Evolutionary conservation across 1,284 basidiomycete genomes (phyloP), one percentile per base, ranked within the genome.

Genomic region (Blastosporella zonata): DNA sequence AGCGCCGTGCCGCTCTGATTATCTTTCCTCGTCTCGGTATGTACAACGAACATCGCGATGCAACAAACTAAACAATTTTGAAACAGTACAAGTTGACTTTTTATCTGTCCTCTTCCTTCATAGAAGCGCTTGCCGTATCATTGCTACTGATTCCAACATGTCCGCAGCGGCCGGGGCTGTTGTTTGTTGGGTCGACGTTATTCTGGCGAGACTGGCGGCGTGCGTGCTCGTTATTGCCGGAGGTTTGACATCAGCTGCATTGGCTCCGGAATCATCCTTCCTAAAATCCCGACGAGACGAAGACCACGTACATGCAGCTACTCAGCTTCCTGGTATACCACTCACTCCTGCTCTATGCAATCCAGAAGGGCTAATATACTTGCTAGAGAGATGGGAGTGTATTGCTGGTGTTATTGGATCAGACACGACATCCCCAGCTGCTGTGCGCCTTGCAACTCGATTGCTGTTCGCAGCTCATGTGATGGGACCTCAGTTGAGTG

Each of bases 141-240:
- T 79, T 41, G 77, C 76, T 27, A 59, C 65, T 3, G 63, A 62
- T 18, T 59, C 65, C 21, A 33, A 47, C 20, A 29, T 21, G 3
- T 39, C 47, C 60, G 12, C 44, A 50, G 10, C 50, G 49, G 17
- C 52, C 8, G 47, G 68, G 1, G 61, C 69, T 5, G 53, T 77
- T 21, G 64, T 81, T 41, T 84, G 77, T 58, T 87, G 82, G 81
- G 77, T 80, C 5, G 85, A 89, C 51, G 62, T 73, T 37, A 50
- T 87, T 17, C 61, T 89, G n/a, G 72, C 74, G 3, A 79, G 72
- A 55, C 59, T 87, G 3, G 70, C 74, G 15, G 67, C 74, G 27
- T 66, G 72, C 8, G 59, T 68, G n/a, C 50, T 69, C 3, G 46
- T 60, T 6, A 37, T 78, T 22, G 66, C 73, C 2, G 61, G 64